Conservation (phyloP, 1,284 basidiomycete species). For the Leccinum fuscescens region DNA sequence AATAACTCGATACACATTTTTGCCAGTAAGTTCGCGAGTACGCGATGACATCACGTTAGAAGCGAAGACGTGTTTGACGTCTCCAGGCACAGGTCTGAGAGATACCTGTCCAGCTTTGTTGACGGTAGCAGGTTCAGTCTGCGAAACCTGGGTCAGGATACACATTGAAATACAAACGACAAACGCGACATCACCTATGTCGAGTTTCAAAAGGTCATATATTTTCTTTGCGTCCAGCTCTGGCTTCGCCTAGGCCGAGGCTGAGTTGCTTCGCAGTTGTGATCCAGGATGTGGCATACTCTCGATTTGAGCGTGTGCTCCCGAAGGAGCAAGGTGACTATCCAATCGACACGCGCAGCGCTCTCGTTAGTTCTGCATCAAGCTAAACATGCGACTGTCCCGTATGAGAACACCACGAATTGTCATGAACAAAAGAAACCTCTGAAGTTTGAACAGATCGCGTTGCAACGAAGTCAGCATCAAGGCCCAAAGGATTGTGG, state of each 20-base stretch:
- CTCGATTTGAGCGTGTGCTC: no score
- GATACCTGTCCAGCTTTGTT: conserved; percentile 59
- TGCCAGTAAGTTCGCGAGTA: no score
- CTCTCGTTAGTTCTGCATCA: no score
- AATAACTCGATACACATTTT: no score
- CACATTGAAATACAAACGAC: neutral
- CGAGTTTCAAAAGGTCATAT: conserved; percentile 63
- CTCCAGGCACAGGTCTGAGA: conserved; percentile 64
- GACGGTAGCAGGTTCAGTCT: conserved; percentile 78
- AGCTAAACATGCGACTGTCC: no score
- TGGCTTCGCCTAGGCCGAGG: conserved; percentile 68
- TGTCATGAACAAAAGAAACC: no score
- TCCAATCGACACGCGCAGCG: no score
- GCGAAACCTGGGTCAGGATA: conserved; percentile 8
- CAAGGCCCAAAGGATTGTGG: no score
- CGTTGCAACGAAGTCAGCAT: no score
- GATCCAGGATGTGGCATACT: conserved; percentile 31
- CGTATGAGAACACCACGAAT: no score
- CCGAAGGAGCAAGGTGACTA: no score
- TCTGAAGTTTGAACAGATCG: no score
- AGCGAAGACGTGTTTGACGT: conserved; percentile 72
- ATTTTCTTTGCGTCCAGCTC: conserved; percentile 66
- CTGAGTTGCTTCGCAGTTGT: conserved; percentile 53
- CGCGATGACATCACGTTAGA: conserved; percentile 44
- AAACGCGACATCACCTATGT: conserved; percentile 49